Conservation (phyloP, 257 asterid genomes). For the Linaria vulgaris region DNA sequence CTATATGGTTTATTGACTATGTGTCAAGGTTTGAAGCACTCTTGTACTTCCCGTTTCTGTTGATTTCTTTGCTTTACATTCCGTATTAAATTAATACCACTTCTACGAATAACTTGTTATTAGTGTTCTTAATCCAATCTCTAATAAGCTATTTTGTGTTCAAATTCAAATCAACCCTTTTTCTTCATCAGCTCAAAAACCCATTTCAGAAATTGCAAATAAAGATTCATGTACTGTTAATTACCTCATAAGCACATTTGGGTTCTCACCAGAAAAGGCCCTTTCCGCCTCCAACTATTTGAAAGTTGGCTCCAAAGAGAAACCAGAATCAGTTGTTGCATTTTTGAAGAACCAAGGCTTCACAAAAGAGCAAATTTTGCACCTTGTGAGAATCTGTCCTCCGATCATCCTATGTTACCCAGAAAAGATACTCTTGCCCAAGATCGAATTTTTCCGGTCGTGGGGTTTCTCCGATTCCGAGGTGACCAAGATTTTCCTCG, state of each 20-base stretch:
- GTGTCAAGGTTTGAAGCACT: no score
- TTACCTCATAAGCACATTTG: slow-evolving; percentile 27
- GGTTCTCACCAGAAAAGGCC: slow-evolving; percentile 30
- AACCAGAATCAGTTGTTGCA: slow-evolving; percentile 26
- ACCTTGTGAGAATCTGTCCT: slow-evolving; percentile 9
- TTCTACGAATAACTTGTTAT: no score
- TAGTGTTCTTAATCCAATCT: not conserved
- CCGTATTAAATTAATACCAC: no score
- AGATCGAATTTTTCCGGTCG: slow-evolving; percentile 30
- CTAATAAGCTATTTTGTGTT: not conserved
- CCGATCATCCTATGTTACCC: slow-evolving; percentile 19
- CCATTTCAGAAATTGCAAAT: not conserved
- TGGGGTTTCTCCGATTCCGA: slow-evolving; percentile 29
- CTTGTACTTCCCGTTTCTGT: no score
- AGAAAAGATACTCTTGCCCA: slow-evolving; percentile 31
- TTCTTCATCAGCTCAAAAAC: slow-evolving; percentile 14
- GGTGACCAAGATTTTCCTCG: slow-evolving; percentile 4
- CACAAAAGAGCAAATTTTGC: slow-evolving; percentile 19
- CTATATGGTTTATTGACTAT: no score
- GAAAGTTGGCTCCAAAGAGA: slow-evolving; percentile 23
- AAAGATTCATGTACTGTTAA: slow-evolving; percentile 2
- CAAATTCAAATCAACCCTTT: slow-evolving; percentile 5
- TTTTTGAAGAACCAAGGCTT: slow-evolving; percentile 31
- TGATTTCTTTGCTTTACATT: no score
- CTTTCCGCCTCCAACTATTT: slow-evolving; percentile 24